Conservation (phyloP, 805 yeast genomes). For the Kodamaea sagamina region DNA sequence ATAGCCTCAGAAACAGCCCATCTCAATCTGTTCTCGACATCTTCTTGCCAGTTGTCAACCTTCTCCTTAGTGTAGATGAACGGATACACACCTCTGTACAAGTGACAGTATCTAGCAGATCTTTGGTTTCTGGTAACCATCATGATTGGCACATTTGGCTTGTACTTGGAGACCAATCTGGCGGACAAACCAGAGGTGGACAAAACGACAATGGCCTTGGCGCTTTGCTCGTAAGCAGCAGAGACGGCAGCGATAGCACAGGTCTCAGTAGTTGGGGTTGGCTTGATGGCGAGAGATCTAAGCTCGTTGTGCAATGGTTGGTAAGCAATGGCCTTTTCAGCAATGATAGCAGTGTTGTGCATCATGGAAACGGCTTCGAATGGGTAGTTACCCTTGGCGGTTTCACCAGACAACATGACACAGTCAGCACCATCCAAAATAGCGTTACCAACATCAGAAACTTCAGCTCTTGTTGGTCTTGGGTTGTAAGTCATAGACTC, state of each 20-base stretch:
- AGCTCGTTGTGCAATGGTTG: conserved; percentile 81
- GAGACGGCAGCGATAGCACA: conserved; percentile 96
- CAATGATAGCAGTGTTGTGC: conserved; percentile 96
- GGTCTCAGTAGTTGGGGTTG: conserved; percentile 93
- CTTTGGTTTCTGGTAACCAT: conserved; percentile 95
- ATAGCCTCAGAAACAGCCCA: conserved; percentile 91
- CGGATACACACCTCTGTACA: conserved; percentile 98
- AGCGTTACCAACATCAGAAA: conserved; percentile 98
- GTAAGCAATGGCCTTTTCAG: conserved; percentile 96
- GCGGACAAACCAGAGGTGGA: conserved; percentile 96
- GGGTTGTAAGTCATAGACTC: conserved; percentile 99
- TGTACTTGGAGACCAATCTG: conserved; percentile 94
- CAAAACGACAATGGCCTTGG: conserved; percentile 94
- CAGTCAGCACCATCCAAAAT: conserved; percentile 99
- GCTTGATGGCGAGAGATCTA: conserved; percentile 80
- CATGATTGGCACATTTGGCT: conserved; percentile 95
- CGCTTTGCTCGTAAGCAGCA: conserved; percentile 93
- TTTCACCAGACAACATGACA: conserved; percentile 99
- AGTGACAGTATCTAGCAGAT: conserved; percentile 93
- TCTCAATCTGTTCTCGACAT: conserved; percentile 91
- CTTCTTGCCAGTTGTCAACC: conserved; percentile 89
- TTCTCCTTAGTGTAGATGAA: conserved; percentile 71
- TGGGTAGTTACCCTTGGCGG: conserved; percentile 99
- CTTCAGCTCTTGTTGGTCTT: conserved; percentile 99
- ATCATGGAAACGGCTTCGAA: conserved; percentile 96